These are phyloP conservation scores for Cercophora sp. DNA, from an alignment of 495 filamentous ascomycete genomes.

Conservation along the genomic window DNA sequence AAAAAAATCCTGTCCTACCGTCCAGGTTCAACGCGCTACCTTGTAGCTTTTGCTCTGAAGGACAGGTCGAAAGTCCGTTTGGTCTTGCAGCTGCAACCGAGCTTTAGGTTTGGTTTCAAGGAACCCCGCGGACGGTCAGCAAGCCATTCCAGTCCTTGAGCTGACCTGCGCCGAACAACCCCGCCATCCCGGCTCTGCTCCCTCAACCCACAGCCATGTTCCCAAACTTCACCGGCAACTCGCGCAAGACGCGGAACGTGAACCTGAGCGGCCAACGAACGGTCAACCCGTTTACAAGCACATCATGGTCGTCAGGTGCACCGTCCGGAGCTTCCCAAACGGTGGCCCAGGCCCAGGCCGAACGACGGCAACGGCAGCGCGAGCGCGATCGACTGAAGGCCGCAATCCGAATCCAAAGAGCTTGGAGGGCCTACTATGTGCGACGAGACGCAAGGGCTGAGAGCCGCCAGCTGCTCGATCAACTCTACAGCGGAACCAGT, in stretches of 20 bases:
- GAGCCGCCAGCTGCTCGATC: slow-evolving; percentile 70
- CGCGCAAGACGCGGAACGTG: slow-evolving; percentile 81
- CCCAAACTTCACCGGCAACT: slow-evolving; percentile 81
- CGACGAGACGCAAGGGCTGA: slow-evolving; percentile 52
- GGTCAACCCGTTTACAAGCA: slow-evolving; percentile 67
- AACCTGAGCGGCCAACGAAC: slow-evolving; percentile 82
- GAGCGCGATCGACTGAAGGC: slow-evolving; percentile 78
- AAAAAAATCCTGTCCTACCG: no score
- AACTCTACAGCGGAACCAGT: slow-evolving; percentile 27
- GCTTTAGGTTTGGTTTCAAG: no score
- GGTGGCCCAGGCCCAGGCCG: slow-evolving; percentile 78
- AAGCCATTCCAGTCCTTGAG: no score
- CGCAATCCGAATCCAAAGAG: slow-evolving; percentile 67
- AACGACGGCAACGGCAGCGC: slow-evolving; percentile 72
- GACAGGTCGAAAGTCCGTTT: no score
- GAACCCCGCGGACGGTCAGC: neutral
- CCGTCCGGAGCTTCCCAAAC: slow-evolving; percentile 65
- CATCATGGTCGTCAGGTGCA: slow-evolving; percentile 39
- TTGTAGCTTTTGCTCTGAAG: no score
- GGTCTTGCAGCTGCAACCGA: no score
- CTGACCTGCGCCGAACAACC: no score
- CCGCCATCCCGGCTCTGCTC: neutral
- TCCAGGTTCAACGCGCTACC: no score
- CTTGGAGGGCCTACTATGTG: slow-evolving; percentile 75
- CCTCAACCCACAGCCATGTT: slow-evolving; percentile 58